Base-by-base conservation (phyloP, 106 monocot genomes). In the Acorus gramineus region DNA sequence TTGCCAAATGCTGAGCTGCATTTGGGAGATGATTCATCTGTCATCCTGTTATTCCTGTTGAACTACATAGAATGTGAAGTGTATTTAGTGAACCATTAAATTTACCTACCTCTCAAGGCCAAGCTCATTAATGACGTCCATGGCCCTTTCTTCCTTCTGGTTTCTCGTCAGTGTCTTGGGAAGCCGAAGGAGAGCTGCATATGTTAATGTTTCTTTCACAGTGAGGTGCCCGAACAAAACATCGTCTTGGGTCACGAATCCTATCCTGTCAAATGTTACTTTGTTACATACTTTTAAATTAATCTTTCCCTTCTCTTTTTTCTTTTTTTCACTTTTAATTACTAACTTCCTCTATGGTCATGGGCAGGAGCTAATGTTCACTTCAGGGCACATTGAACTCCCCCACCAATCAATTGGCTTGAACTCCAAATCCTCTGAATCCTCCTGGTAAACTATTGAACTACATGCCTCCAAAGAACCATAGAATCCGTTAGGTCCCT, bases 221-320 rank as follows among this genome's bases (percentile, higher is more conserved):
- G 85, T 92, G 61, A 92, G 84, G 74, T 87, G 87, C 7, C 82
- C 75, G 71, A 85, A 87, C 28, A 87, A 70, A 77, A 87, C 82
- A 63, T 92, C 87, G 55, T 92, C 87, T 62, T 92, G 87, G 56
- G 84, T 82, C 63, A 85, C 84, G 12, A 92, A 87, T 44, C 92
- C 91, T 66, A 87, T 84, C 81, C 91, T 92, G 91, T 53, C 44
- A 78, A 59, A 45, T 63, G 48, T 14, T 47, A 28, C 28, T 28
- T 28, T 28, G 28, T 28, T 28, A 28, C 28, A 28, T 28, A 28
- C 28, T 28, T 28, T 28, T 28, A 28, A 28, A 28, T 28, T 28
- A 28, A 28, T 28, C 28, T 28, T 28, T 28, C 42, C 46, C 3
- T 56, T 47, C 47, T 56, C 47, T 52, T 11, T 56, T 55, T 11